Base-by-base conservation (phyloP, 2,329 filamentous ascomycete species). In the Byssoonygena ceratinophila region DNA sequence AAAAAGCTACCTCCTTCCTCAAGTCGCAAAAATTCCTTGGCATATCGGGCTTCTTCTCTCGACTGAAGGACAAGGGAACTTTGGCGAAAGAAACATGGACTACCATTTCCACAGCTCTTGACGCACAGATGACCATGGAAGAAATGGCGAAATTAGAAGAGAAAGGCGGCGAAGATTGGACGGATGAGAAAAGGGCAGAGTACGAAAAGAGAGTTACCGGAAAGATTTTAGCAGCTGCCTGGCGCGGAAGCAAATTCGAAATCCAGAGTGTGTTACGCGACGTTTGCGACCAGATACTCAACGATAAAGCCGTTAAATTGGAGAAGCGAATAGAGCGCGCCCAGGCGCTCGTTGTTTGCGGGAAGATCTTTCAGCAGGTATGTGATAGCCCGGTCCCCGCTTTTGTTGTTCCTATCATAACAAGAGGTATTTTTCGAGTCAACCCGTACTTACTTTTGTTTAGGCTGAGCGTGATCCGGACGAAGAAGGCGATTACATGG, bases 41-140 rank as follows among this genome's bases (percentile, higher is more conserved):
- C 52, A 92, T 98, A 57, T 85, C 85, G 45, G 92, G 92, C 50
- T 97, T 98, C 77, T 94, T 96, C 71, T 87, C 83, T 54, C 81
- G 89, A 51, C 79, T 98, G 61, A 94, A 92, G 74, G 92, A 98
- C 70, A 97, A 97, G 80, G 91, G 91, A 56, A 92, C 85, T 1
- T 79, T 97, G 57, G 89, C 94, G 63, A 97, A 97, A 76, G 92
- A 98, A 65, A 97, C 92, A 1, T 98, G 92, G 92, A 91, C 87
- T 65, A 98, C 92, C 27, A 96, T 98, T 66, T 89, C 83, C 58
- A 94, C 87, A 48, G 92, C 92, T 36, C 94, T 98, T 59, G 90
- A 96, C 65, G 92, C 92, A 23, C 92, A 98, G 74, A 85, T 95
- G 75, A 95, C 90, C 55, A 95, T 98, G 82, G 91, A 98, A 74